Evolutionary conservation across 129 eudicot species (phyloP).

Genomic region (Flaveria linearis): DNA sequence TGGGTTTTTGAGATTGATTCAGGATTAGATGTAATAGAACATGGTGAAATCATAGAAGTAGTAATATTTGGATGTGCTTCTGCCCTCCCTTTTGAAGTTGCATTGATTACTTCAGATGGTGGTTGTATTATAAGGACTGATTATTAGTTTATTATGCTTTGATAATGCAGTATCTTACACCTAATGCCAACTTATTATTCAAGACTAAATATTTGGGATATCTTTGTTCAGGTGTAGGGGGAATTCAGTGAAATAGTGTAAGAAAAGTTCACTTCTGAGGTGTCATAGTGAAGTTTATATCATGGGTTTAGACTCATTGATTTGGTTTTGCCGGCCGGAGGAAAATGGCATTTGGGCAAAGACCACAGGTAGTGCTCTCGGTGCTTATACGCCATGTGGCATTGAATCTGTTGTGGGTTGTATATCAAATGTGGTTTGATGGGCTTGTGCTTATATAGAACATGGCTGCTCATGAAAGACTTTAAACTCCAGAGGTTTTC

Average conservation of each 20-base stretch:
- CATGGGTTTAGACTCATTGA: constrained; percentile 56
- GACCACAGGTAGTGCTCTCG: constrained; percentile 58
- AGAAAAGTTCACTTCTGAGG: neutral
- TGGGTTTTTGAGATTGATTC: too few relatives aligned
- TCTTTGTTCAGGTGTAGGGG: constrained; percentile 24
- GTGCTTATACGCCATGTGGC: constrained; percentile 76
- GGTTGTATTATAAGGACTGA: too few relatives aligned
- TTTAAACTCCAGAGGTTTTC: too few relatives aligned
- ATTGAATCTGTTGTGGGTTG: constrained; percentile 49
- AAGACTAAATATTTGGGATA: too few relatives aligned
- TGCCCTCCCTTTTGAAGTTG: too few relatives aligned
- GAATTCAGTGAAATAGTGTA: neutral
- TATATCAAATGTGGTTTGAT: constrained; percentile 55
- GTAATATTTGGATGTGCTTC: too few relatives aligned
- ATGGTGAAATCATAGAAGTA: too few relatives aligned
- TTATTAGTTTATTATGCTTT: too few relatives aligned
- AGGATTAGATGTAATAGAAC: too few relatives aligned
- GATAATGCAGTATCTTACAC: too few relatives aligned
- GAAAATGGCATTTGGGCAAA: constrained; percentile 64
- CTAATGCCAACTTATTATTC: too few relatives aligned
- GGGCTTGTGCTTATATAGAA: constrained; percentile 53
- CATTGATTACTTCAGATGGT: too few relatives aligned
- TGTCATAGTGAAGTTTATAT: neutral
- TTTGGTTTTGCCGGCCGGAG: constrained; percentile 71
- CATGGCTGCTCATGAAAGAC: constrained; percentile 52